Evolutionary conservation across 257 asterid species (phyloP), one percentile per base, ranked within the genome.

Genomic region (Nicotiana benthamiana): DNA sequence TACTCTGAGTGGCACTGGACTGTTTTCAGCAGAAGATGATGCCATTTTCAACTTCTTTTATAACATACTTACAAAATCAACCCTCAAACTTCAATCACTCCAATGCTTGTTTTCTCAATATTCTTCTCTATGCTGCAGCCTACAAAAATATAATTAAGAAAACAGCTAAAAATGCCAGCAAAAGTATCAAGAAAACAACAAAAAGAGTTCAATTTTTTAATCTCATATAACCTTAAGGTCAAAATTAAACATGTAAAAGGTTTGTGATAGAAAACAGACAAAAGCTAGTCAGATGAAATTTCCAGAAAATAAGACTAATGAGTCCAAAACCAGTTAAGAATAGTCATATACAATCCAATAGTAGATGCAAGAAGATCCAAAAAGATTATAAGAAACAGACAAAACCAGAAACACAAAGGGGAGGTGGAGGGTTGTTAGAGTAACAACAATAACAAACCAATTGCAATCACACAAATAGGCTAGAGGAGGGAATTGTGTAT

Each of bases 61-160:
- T 85, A 89, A 72, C 82, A 80, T 74, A 11, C 51, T 48, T 15
- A 36, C 54, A 74, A 56, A 74, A 27, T 81, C 89, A 40, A 18
- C 82, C 83, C 79, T 76, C 86, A 60, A 81, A 88, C 36, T 80
- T 32, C 59, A 79, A 70, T 15, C 89, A 90, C 80, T 85, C 84
- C 82, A 89, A 91, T 66, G 79, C 83, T 82, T 80, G 64, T 74
- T 80, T 72, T 20, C 60, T 36, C 80, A 60, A 74, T 18, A 48
- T 18, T 67, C 84, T 18, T 67, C 83, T 46, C 77, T 48, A 63
- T 62, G 57, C 81, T 80, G 74, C 17, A 79, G 70, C 74, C 68
- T 75, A 63, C 62, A 13, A 8, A 60, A 77, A 9, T 36, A 63
- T 43, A 61, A 79, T 40, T 40, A 22, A 36, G 51, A 36, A 26